A percentile compares a stretch with the other conserved stretches of the same genome.
phyloP scores from a whole-genome alignment of 352 stramenopile genomes.

The Halophytophthora polymorphica region DNA sequence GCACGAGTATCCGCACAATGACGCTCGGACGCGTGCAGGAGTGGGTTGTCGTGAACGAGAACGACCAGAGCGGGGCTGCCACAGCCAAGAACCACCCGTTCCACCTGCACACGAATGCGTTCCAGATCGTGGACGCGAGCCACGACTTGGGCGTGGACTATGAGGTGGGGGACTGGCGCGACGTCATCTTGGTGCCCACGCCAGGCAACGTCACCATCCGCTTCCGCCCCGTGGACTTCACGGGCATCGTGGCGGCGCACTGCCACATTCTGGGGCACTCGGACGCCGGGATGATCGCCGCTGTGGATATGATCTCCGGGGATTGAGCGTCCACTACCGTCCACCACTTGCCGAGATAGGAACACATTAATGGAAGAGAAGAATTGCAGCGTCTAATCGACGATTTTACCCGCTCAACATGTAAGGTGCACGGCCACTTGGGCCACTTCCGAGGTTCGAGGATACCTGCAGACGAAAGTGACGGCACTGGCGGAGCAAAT shows the following conservation, averaged over 20 bases:
- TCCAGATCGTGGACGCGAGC: slow-evolving; percentile 75
- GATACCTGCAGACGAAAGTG: too few species aligned
- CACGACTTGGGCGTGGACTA: slow-evolving; percentile 71
- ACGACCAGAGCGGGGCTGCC: slow-evolving; percentile 35
- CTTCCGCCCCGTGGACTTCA: slow-evolving; percentile 68
- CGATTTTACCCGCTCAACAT: too few species aligned
- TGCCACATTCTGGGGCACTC: slow-evolving; percentile 83
- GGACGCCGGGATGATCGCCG: slow-evolving; percentile 75
- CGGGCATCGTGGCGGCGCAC: slow-evolving; percentile 58
- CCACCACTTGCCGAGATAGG: too few species aligned
- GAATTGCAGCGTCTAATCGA: too few species aligned
- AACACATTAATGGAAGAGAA: too few species aligned
- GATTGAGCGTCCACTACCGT: too few species aligned
- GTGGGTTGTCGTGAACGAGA: slow-evolving; percentile 68
- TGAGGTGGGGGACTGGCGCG: slow-evolving; percentile 72
- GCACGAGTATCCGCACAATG: slow-evolving; percentile 47
- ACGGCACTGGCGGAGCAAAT: too few species aligned
- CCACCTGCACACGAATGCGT: slow-evolving; percentile 83
- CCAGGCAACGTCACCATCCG: slow-evolving; percentile 81
- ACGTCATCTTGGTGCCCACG: slow-evolving; percentile 73
- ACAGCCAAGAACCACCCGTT: slow-evolving; percentile 79
- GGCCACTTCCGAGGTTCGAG: too few species aligned
- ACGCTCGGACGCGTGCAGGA: slow-evolving; percentile 56
- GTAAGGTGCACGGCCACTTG: too few species aligned
- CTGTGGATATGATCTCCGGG: slow-evolving; percentile 45